These are phyloP conservation scores for Neocucurbitaria cava DNA, from an alignment of 2,329 filamentous ascomycete genomes.

Conservation along the genomic window DNA sequence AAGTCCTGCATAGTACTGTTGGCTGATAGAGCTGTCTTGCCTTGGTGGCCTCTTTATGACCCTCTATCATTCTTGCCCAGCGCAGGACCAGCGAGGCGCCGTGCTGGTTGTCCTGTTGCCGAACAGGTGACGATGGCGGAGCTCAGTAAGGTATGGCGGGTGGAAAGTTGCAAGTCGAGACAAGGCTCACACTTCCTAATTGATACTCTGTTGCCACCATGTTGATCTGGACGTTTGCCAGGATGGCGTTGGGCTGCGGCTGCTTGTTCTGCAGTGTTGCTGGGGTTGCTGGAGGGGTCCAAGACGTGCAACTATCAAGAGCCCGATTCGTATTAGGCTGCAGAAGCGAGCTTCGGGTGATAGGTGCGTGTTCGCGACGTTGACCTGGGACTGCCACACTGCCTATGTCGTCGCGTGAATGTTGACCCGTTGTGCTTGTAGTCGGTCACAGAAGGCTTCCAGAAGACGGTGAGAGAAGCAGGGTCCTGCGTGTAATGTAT, in stretches of 20 bases:
- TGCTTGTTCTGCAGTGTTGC: conserved; percentile 29
- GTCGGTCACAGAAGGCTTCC: conserved; percentile 16
- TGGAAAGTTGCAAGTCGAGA: conserved; percentile 23
- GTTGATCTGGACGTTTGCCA: conserved; percentile 27
- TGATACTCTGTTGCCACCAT: conserved; percentile 36
- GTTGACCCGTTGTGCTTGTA: conserved; percentile 11
- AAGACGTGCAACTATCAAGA: conserved; percentile 42
- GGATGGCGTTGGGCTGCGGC: conserved; percentile 31
- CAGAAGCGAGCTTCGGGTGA: conserved; percentile 30
- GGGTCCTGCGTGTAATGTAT: conserved; percentile 25
- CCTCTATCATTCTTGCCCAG: conserved; percentile 36
- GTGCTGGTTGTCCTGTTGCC: conserved; percentile 25
- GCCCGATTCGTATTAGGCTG: conserved; percentile 42
- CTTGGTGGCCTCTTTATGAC: conserved; percentile 29
- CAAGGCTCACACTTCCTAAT: conserved; percentile 38
- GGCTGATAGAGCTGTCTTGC: conserved; percentile 28
- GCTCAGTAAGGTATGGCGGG: conserved; percentile 30
- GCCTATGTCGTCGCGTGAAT: conserved; percentile 4
- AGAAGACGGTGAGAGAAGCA: conserved; percentile 17
- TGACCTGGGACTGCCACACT: conserved; percentile 7
- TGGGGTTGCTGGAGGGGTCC: conserved; percentile 37
- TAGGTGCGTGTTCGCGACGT: conserved; percentile 29
- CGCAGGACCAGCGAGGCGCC: conserved; percentile 23
- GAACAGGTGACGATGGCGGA: conserved; percentile 28
- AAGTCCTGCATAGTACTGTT: conserved; percentile 39